Conservation (phyloP, 169 alveolate genomes). For the Eimeria sp. region DNA sequence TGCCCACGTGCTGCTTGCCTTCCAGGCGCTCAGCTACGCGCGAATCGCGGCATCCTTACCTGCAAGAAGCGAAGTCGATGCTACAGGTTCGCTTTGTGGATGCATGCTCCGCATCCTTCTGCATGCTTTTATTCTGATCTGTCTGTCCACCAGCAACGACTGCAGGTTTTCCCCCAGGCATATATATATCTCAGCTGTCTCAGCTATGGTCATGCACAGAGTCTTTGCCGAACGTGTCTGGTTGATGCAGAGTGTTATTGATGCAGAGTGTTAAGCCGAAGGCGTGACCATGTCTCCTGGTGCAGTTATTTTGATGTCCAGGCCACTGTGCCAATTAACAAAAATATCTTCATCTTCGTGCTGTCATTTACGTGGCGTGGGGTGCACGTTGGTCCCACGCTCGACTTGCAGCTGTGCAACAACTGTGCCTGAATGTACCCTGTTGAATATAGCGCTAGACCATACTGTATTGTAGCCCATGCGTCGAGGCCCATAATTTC, state of each 20-base stretch:
- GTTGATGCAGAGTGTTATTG: not conserved
- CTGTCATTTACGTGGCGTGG: not conserved
- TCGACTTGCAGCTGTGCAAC: not conserved
- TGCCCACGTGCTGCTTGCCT: not conserved
- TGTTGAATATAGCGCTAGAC: too few species aligned
- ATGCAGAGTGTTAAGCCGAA: not conserved
- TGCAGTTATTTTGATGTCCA: not conserved
- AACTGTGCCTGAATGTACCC: not conserved
- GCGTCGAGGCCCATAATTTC: not conserved
- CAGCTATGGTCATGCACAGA: not conserved
- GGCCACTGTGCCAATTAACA: not conserved
- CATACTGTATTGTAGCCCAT: not conserved
- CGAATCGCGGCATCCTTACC: constrained; percentile 49
- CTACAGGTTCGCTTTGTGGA: constrained; percentile 34
- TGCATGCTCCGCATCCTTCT: not conserved
- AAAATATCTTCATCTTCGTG: not conserved
- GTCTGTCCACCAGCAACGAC: not conserved
- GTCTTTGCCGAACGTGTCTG: not conserved
- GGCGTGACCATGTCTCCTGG: not conserved
- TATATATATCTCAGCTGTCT: not conserved
- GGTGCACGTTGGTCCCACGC: not conserved
- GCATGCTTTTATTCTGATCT: not conserved
- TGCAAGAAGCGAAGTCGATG: constrained; percentile 21
- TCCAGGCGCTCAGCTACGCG: constrained; percentile 58
- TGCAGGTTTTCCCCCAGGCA: not conserved